Evolutionary conservation across 768 basidiomycete genomes (phyloP).

Genomic region (Amanita polypyramis): DNA sequence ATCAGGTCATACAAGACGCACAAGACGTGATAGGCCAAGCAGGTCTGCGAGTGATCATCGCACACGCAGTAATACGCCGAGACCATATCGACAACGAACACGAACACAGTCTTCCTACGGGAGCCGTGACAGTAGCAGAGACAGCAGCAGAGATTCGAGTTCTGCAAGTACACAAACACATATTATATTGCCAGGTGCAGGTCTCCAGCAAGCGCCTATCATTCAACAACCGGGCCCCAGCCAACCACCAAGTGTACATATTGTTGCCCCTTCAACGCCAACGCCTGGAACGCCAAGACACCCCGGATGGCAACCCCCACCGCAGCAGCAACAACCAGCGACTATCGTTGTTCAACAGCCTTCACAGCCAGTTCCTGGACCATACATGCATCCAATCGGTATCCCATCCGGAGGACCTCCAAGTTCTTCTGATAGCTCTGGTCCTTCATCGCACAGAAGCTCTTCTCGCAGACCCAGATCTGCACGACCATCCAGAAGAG

Average conservation of each 20-base stretch:
- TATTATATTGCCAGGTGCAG: constrained; percentile 3
- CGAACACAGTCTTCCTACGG: constrained; percentile 8
- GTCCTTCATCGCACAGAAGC: background rate
- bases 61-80: constrained; percentile 1
- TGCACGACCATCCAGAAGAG: background rate
- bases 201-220: background rate
- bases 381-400: background rate
- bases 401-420: background rate
- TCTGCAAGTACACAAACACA: background rate
- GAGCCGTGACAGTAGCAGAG: background rate
- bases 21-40: background rate
- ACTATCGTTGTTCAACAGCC: constrained; percentile 14
- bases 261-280: constrained; percentile 12
- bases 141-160: constrained; percentile 2
- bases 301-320: constrained; percentile 15
- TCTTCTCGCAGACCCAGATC: background rate
- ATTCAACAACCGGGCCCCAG: background rate
- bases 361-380: constrained; percentile 8
- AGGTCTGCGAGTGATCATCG: background rate
- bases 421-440: background rate
- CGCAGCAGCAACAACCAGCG: constrained; percentile 15
- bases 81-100: background rate
- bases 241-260: constrained; percentile 10
- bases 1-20: constrained; percentile 4
- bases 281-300: constrained; percentile 17